Conservation (phyloP, 768 basidiomycete species). For the Naganishia vaughanmartiniae region DNA sequence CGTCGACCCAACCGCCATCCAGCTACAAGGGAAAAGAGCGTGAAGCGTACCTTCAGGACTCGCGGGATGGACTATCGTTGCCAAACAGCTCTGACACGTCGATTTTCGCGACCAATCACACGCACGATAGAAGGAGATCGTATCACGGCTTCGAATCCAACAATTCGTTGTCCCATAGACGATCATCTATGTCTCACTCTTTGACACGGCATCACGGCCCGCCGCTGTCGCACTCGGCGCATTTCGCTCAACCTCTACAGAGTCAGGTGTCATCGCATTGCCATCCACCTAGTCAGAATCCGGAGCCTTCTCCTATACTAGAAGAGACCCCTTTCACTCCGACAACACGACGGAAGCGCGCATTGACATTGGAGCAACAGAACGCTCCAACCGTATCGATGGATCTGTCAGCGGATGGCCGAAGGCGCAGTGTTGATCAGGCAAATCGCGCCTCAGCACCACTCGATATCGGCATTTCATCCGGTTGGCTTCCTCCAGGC, state of each 20-base stretch:
- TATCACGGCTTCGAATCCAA: conserved; percentile 4
- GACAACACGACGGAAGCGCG: background rate
- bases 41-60: background rate
- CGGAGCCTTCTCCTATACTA: background rate
- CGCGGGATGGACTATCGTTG: no score
- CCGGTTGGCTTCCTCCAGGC: conserved; percentile 19
- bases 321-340: background rate
- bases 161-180: background rate
- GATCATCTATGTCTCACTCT: background rate
- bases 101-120: background rate
- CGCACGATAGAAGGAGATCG: conserved; percentile 5
- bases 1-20: background rate
- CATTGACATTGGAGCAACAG: conserved; percentile 19
- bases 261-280: background rate
- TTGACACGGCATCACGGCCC: background rate
- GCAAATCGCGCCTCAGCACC: background rate
- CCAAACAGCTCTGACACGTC: background rate
- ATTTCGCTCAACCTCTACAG: background rate
- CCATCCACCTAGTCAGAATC: background rate
- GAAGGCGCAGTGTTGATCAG: conserved; percentile 15
- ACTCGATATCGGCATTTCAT: background rate
- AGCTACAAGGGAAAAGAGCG: conserved; percentile 21
- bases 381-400: background rate
- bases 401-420: background rate
- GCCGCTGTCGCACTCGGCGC: conserved; percentile 13